A percentile compares a stretch with the other conserved stretches of the same genome.
Conservation (phyloP, 2,329 filamentous ascomycete species). For the Curvularia eragrostidis region DNA sequence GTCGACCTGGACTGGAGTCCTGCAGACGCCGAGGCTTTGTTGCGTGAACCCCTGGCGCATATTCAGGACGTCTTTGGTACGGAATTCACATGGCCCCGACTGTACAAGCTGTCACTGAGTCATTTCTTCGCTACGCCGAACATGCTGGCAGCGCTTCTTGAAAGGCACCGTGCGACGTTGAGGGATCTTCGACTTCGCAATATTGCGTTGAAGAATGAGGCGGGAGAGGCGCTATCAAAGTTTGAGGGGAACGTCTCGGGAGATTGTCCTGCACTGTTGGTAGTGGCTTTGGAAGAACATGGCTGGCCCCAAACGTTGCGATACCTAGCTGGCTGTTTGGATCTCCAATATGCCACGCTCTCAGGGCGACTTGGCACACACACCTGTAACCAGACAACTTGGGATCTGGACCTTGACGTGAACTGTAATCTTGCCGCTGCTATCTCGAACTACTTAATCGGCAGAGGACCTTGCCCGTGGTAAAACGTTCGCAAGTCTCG, state of each 20-base stretch:
- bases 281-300: neutral
- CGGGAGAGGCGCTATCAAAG: neutral
- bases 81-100: constrained; percentile 5
- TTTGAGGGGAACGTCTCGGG: neutral
- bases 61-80: neutral
- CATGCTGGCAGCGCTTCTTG: constrained; percentile 10
- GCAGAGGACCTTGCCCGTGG: constrained; percentile 3
- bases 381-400: neutral
- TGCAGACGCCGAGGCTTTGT: no score
- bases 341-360: constrained; percentile 7
- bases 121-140: constrained; percentile 10
- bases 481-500: neutral
- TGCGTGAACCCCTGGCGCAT: neutral
- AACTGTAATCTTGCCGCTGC: neutral
- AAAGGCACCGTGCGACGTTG: constrained; percentile 16
- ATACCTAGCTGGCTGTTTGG: neutral
- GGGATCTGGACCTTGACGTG: constrained; percentile 1
- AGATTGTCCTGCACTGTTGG: neutral
- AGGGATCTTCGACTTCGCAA: constrained; percentile 17
- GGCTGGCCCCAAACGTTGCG: constrained; percentile 4
- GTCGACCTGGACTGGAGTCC: neutral
- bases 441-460: neutral
- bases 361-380: constrained; percentile 5
- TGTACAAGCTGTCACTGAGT: constrained; percentile 19
- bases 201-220: neutral